phyloP scores from a whole-genome alignment of 2,329 filamentous ascomycete species.

The Torrubiella hemipterigena region DNA sequence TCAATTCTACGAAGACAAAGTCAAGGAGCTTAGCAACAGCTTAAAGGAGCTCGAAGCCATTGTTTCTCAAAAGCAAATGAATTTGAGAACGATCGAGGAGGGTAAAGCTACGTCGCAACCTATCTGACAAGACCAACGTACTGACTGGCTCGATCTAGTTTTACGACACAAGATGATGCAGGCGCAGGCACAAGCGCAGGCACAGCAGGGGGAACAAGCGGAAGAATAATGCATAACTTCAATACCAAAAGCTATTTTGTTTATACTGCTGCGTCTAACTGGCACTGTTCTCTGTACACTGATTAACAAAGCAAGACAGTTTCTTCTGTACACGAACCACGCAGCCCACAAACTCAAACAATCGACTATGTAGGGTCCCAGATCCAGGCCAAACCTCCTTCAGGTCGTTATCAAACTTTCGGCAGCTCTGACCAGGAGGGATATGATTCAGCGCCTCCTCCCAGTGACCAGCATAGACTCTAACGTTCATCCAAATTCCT shows the following conservation, averaged over 20 bases:
- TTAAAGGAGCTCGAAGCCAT: constrained; percentile 46
- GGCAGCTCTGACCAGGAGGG: constrained; percentile 12
- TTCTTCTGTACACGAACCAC: constrained; percentile 18
- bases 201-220: constrained; percentile 17
- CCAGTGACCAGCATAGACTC: constrained; percentile 22
- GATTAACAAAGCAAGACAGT: constrained; percentile 9
- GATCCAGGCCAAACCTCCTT: constrained; percentile 19
- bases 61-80: constrained; percentile 63
- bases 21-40: constrained; percentile 38
- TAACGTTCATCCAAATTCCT: constrained; percentile 16
- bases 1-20: constrained; percentile 44
- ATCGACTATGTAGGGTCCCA: constrained; percentile 13
- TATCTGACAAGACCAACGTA: neutral
- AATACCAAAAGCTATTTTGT: neutral
- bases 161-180: constrained; percentile 24
- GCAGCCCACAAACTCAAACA: constrained; percentile 17
- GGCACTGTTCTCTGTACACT: too few species aligned
- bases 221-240: constrained; percentile 10
- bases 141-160: constrained; percentile 15
- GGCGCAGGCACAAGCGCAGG: constrained; percentile 22
- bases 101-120: constrained; percentile 32
- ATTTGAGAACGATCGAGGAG: constrained; percentile 80
- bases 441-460: constrained; percentile 21
- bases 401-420: constrained; percentile 18
- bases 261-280: too few species aligned